Evolutionary conservation across 257 asterid species (phyloP), one percentile per base, ranked within the genome.

Genomic region (Leptodermis oblonga): DNA sequence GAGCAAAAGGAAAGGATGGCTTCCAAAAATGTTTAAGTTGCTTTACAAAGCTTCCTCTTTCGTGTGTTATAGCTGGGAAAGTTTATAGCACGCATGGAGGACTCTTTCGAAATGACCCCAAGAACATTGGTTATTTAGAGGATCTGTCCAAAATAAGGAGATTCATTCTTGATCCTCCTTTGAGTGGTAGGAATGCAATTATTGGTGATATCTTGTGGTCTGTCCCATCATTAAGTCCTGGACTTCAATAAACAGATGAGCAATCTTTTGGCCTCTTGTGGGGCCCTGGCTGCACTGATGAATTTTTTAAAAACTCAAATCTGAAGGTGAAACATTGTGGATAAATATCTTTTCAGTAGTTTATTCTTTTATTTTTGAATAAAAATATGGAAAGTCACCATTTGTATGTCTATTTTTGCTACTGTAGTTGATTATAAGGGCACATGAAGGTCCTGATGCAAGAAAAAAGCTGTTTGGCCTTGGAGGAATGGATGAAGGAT

Each of bases 391-490:
- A n/a, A n/a, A n/a, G 37, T 9, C 31, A 51, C 20, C 26, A 39
- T 25, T 69, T 33, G 34, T 43, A 15, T 20, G 17, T n/a, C 34
- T 52, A 2, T 53, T 79, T 59, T 70, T 70, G 71, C 58, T 42
- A 63, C 72, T 70, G 43, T 88, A 93, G 99, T 80, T 90, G 90
- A 86, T 93, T 70, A 88, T 93, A 69, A 88, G 99, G 84, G 89
- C 99, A 39, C 99, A 93, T 74, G 99, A 93, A 87, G 99, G 97
- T 79, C 99, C 99, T 46, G 96, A 93, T 86, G 96, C 99, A 70
- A 85, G 99, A 82, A 96, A 88, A 76, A 88, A 88, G 83, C 76
- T 96, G 67, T 74, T 83, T 41, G 95, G 81, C 70, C 85, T 87
- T 26, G 86, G 85, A 64, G 91, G 88, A 78, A 93, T 90, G 92